Evolutionary conservation across 2,329 filamentous ascomycete species (phyloP), one percentile per base, ranked within the genome.

Genomic region (Hypomyces perniciosus): DNA sequence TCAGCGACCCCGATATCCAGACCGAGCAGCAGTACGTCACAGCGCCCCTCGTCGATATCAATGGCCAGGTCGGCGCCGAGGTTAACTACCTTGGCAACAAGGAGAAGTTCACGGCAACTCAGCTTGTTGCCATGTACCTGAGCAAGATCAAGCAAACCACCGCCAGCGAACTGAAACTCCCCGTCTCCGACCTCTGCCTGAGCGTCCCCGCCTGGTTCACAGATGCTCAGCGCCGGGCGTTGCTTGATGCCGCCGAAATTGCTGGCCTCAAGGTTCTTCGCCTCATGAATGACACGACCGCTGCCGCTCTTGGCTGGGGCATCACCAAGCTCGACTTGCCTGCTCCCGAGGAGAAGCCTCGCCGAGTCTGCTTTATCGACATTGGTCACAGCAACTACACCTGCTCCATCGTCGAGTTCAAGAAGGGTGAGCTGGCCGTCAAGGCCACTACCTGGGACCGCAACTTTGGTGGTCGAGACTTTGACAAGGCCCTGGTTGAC

Each of bases 251-350:
- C 53, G 83, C 90, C 61, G 91, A 97, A 67, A 89, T 99, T 62
- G 90, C 92, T 52, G 92, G 91, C 54, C 80, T 99, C 64, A 96
- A 95, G 76, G 79, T 91, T 37, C 85, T 99, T 58, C 85, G 93
- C 55, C 79, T 99, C 57, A 95, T 99, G 79, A 99, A 99, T 75
- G 93, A 97, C 75, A 96, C 90, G 60, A 97, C 93, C 46, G 93
- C 93, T 54, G 90, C 91, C 57, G 93, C 93, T 56, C 84, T 99
- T 42, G 93, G 93, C 59, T 99, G 90, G 71, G 93, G 93, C 69
- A 97, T 99, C 76, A 96, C 93, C 64, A 97, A 99, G 80, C 80
- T 91, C 55, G 93, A 99, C 70, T 84, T 99, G 33, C 93, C 91
- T 52, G 76, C 77, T 29, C 79, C 86, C 39, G 93, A 97, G 64